A percentile compares a stretch with the other conserved stretches of the same genome.
These are phyloP conservation scores for Cucurbita ficifolia DNA, from an alignment of 306 rosid genomes.

Conservation along the genomic window DNA sequence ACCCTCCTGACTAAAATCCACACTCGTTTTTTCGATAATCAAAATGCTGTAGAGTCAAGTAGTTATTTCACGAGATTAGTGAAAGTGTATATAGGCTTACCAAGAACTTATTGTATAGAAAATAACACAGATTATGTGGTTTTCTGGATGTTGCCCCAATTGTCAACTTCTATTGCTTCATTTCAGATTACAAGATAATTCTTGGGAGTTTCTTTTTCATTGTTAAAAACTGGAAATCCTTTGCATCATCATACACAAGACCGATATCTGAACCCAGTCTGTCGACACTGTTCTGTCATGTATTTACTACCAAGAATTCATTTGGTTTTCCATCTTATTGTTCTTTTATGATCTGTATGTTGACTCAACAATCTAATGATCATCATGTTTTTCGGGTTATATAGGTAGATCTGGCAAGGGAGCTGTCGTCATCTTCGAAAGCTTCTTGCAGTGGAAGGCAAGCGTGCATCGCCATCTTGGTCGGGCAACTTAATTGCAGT, in stretches of 20 bases:
- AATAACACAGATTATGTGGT: neutral
- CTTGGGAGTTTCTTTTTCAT: neutral
- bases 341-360: neutral
- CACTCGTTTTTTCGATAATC: neutral
- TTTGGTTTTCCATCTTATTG: neutral
- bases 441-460: conserved; percentile 30
- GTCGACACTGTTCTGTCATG: neutral
- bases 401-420: neutral
- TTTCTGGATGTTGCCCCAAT: neutral
- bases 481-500: conserved; percentile 57
- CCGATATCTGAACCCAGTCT: neutral
- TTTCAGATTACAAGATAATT: neutral
- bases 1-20: neutral
- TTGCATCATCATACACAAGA: neutral
- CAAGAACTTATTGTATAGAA: neutral
- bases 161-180: neutral
- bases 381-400: neutral
- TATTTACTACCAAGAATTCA: neutral
- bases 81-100: neutral
- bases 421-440: conserved; percentile 38
- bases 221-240: neutral
- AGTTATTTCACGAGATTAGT: neutral
- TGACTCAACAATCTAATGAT: neutral
- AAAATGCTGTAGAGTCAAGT: neutral
- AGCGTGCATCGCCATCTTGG: conserved; percentile 21